Evolutionary conservation across 768 basidiomycete genomes (phyloP).

Genomic region (Collybiopsis luxurians): DNA sequence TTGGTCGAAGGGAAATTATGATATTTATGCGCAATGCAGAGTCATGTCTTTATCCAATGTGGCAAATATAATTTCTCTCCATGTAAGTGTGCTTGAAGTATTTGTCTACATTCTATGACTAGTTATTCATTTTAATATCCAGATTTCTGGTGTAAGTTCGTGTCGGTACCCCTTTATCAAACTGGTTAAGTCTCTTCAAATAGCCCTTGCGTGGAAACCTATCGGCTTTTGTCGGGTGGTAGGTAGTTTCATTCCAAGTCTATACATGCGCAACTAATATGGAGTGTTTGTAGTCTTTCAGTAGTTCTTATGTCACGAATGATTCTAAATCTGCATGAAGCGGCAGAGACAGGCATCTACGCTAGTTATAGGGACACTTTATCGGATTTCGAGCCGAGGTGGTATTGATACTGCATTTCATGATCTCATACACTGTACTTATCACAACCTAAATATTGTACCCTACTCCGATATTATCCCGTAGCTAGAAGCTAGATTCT

Average conservation of each 20-base stretch:
- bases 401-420: too few species aligned
- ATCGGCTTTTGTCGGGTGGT: not conserved
- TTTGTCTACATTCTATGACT: not conserved
- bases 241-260: not conserved
- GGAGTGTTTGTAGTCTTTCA: not conserved
- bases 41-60: not conserved
- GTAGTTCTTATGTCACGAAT: constrained; percentile 1
- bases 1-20: too few species aligned
- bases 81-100: not conserved
- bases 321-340: constrained; percentile 1
- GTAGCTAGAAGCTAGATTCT: too few species aligned
- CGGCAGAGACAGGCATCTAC: not conserved
- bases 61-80: not conserved
- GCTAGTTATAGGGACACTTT: too few species aligned
- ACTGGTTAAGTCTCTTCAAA: too few species aligned
- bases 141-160: not conserved
- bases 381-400: too few species aligned
- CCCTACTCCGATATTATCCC: too few species aligned
- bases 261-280: not conserved
- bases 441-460: too few species aligned
- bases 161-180: not conserved
- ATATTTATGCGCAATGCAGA: not conserved
- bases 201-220: not conserved
- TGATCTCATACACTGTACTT: too few species aligned
- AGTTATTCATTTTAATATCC: not conserved